Conservation (phyloP, 192 early-diverging fungal species). For the Phlyctochytrium planicorne region DNA sequence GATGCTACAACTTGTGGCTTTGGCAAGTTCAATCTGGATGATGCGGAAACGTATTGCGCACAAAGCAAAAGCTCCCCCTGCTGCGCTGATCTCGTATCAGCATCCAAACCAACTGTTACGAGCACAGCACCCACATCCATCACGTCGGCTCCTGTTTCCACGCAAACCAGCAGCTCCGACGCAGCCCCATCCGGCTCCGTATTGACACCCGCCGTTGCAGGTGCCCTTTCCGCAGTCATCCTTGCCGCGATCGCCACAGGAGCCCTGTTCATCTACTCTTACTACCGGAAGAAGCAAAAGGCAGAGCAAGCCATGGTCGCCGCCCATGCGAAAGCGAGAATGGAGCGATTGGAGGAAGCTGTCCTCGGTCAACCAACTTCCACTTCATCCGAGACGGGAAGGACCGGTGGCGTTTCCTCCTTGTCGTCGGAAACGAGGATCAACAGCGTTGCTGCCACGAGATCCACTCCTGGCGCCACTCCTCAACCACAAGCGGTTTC, state of each 20-base stretch:
- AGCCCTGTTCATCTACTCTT: neutral
- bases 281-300: neutral
- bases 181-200: neutral
- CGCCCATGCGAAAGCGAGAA: neutral
- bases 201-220: neutral
- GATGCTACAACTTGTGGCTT: neutral
- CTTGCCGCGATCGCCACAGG: neutral
- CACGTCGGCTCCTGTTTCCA: neutral
- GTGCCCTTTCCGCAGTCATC: neutral
- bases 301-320: neutral
- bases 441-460: neutral
- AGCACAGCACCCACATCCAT: neutral
- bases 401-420: neutral
- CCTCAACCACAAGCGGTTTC: too few relatives aligned
- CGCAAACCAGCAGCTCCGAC: neutral
- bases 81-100: neutral
- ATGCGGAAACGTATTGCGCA: neutral
- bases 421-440: neutral
- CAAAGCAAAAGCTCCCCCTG: neutral
- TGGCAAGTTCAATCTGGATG: neutral
- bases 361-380: too few relatives aligned
- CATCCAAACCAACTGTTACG: neutral
- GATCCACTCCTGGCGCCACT: neutral
- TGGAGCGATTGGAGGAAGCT: constrained; percentile 1
- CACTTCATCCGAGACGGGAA: neutral